Evolutionary conservation across 2,329 filamentous ascomycete species (phyloP), one percentile per base, ranked within the genome.

Genomic region (Fusarium sp.): DNA sequence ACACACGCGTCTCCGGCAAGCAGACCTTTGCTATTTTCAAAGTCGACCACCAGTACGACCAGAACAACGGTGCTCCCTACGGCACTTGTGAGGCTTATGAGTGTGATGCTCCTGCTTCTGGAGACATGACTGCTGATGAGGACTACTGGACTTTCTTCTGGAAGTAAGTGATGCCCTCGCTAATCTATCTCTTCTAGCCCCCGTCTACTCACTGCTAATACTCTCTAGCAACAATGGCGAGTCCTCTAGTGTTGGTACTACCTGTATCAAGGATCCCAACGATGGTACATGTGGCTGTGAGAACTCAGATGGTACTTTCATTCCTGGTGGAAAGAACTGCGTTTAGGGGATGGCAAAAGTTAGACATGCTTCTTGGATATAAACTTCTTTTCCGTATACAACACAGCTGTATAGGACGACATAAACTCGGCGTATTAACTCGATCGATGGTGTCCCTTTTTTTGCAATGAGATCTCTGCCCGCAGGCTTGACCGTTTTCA

Each of bases 81-180:
- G 73, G 73, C 4, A 73, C 60, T 4, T 75, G 73, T 24, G 41
- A 58, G 44, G 73, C 73, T 8, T 75, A 75, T 29, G 61, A 63
- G 12, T 75, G 73, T 24, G 62, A 58, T 18, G 58, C 73, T 29
- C 73, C 73, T 6, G 63, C 62, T 12, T 58, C 60, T 12, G 42
- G 34, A 5, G 53, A 61, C 37, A 41, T 75, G 40, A 68, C 61
- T 11, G 24, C 58, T 3, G 46, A 75, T n/a, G 32, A 44, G 3
- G 73, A 74, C 40, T 75, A 67, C 67, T 75, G 73, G 73, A 75
- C 73, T 11, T 75, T 75, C 42, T 75, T 73, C 69, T 75, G 73
- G 73, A 66, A 58, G 73, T 75, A 55, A 64, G 71, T 63, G 2
- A 7, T 6, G 4, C 11, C 9, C 34, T 37, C 7, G 18, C 34